phyloP scores from a whole-genome alignment of 768 basidiomycete species.

The Cystofilobasidium ferigula region DNA sequence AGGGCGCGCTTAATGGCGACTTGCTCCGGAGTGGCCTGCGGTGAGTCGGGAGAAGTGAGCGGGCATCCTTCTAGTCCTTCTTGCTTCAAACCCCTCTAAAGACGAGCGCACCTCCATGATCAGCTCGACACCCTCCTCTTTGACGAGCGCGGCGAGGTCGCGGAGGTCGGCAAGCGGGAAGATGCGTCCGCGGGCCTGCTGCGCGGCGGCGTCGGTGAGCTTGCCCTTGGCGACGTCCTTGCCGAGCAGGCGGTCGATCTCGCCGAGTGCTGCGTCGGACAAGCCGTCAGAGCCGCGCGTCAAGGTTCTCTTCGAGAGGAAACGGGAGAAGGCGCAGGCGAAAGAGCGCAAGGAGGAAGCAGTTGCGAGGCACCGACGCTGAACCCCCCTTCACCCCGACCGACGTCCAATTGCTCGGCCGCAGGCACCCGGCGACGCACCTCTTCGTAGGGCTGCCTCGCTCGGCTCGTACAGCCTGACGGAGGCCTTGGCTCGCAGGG shows the following conservation, averaged over 20 bases:
- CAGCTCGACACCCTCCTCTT: conserved; percentile 71
- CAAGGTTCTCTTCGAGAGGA: too few species aligned
- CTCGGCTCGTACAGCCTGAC: conserved; percentile 78
- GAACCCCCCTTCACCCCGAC: background rate
- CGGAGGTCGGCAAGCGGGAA: conserved; percentile 25
- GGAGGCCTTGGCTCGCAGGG: conserved; percentile 71
- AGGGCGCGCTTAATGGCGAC: conserved; percentile 65
- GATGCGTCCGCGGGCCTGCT: conserved; percentile 60
- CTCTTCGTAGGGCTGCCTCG: conserved; percentile 58
- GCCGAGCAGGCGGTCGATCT: conserved; percentile 63
- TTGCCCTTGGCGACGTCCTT: conserved; percentile 81
- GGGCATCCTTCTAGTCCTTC: too few species aligned
- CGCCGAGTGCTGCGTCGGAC: background rate
- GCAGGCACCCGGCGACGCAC: conserved; percentile 46
- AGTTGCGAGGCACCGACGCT: too few species aligned
- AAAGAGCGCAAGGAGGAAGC: background rate
- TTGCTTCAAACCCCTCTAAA: background rate
- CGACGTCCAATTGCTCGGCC: background rate
- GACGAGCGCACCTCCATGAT: conserved; percentile 60
- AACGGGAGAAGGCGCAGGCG: too few species aligned
- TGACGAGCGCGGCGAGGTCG: conserved; percentile 49
- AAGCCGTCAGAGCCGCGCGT: too few species aligned
- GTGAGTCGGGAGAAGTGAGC: background rate
- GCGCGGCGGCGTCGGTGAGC: conserved; percentile 56
- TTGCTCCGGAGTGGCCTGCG: conserved; percentile 75